phyloP scores from a whole-genome alignment of 129 eudicot genomes.

The Smallanthus sonchifolius region DNA sequence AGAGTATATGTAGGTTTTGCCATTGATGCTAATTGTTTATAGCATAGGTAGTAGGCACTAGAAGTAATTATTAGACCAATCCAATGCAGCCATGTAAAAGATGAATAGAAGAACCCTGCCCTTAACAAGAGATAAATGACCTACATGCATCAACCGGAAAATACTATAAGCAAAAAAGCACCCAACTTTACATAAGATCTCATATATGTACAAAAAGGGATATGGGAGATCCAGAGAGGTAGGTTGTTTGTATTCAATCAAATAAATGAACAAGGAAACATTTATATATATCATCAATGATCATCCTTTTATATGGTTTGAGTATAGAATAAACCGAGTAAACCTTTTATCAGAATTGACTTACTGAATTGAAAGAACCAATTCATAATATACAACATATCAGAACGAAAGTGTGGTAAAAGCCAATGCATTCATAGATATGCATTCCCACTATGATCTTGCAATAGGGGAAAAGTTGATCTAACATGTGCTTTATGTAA shows the following conservation, averaged over 20 bases:
- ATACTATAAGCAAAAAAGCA: background rate
- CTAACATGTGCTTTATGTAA: background rate
- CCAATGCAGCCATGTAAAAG: slow-evolving; percentile 79
- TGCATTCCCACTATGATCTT: background rate
- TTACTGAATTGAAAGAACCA: background rate
- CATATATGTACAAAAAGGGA: background rate
- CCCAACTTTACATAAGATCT: background rate
- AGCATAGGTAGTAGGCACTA: slow-evolving; percentile 61
- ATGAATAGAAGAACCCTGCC: slow-evolving; percentile 61
- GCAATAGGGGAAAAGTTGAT: background rate
- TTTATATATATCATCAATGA: too few relatives aligned
- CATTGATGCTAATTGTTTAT: slow-evolving; percentile 76
- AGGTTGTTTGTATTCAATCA: background rate
- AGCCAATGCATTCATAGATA: background rate
- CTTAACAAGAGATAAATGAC: slow-evolving; percentile 58
- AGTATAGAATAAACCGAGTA: background rate
- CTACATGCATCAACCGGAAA: slow-evolving; percentile 23
- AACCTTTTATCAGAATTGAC: background rate
- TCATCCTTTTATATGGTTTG: background rate
- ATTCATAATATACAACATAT: background rate
- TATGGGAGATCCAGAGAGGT: background rate
- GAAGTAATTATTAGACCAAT: slow-evolving; percentile 67
- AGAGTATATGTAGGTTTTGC: slow-evolving; percentile 68
- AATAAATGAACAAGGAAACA: background rate
- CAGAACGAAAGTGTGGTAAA: background rate